phyloP scores from a whole-genome alignment of 164 flowering plant species.

The Tetracentron sinense region DNA sequence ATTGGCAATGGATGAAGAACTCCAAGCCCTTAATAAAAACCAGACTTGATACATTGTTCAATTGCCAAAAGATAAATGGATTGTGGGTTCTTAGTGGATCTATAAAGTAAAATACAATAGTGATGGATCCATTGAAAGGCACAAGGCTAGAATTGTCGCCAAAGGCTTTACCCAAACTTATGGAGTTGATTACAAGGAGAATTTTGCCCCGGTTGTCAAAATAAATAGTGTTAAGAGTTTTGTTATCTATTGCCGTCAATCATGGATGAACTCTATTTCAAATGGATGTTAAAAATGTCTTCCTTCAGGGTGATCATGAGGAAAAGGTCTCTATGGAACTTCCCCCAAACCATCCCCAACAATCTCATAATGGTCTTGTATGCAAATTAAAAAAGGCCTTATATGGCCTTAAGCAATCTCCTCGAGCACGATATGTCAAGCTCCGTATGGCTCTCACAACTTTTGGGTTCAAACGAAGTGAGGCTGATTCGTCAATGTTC shows the following conservation, averaged over 20 bases:
- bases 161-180: conserved; percentile 6
- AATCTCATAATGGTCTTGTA: background rate
- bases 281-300: conserved; percentile 7
- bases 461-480: background rate
- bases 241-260: conserved; percentile 7
- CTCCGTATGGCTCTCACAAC: background rate
- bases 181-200: conserved; percentile 6
- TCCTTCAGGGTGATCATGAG: conserved; percentile 1
- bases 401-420: conserved; percentile 9
- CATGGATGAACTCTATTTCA: background rate
- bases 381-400: conserved; percentile 2
- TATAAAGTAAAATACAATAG: conserved; percentile 2
- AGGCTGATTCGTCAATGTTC: conserved; percentile 3
- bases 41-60: background rate
- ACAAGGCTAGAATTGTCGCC: conserved; percentile 7
- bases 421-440: conserved; percentile 5
- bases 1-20: conserved; percentile 6
- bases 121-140: conserved; percentile 5
- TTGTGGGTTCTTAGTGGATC: conserved; percentile 3
- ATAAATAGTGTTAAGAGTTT: background rate
- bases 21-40: background rate
- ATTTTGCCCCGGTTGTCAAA: background rate
- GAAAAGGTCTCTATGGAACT: conserved; percentile 1
- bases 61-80: background rate
- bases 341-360: background rate